phyloP scores from a whole-genome alignment of 306 rosid genomes.

The Parietaria judaica region DNA sequence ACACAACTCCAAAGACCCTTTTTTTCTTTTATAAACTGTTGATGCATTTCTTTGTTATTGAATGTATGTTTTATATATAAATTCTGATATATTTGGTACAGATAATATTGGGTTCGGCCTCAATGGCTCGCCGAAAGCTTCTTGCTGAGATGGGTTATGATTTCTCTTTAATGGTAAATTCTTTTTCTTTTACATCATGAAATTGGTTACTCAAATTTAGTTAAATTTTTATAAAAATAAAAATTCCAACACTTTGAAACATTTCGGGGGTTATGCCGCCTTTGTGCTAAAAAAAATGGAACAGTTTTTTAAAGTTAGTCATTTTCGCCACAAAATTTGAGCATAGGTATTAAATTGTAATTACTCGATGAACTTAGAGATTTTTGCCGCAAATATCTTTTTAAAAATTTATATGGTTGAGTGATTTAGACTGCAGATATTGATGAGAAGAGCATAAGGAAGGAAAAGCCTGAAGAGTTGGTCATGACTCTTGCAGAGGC shows the following conservation, averaged over 20 bases:
- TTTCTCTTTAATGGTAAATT: constrained; percentile 56
- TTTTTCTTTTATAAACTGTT: not conserved
- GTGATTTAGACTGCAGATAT: constrained; percentile 65
- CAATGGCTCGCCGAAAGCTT: constrained; percentile 71
- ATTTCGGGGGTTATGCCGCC: too few species aligned
- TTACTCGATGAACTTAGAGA: too few species aligned
- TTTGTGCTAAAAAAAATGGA: too few species aligned
- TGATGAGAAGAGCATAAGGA: constrained; percentile 72
- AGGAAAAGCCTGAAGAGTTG: constrained; percentile 72
- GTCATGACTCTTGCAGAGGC: constrained; percentile 79
- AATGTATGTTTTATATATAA: not conserved
- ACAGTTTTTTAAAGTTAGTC: too few species aligned
- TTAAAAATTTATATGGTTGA: constrained; percentile 11
- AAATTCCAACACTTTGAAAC: too few species aligned
- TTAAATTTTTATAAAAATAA: too few species aligned
- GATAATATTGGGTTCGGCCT: constrained; percentile 85
- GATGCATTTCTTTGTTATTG: not conserved
- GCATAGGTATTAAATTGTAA: too few species aligned
- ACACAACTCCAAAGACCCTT: not conserved
- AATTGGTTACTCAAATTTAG: too few species aligned
- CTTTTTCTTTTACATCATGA: not conserved
- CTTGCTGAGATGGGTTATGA: constrained; percentile 80
- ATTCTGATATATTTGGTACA: constrained; percentile 11
- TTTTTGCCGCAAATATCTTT: too few species aligned
- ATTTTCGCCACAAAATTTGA: too few species aligned